Conservation (phyloP, 805 yeast species). For the Limtongia smithiae region DNA sequence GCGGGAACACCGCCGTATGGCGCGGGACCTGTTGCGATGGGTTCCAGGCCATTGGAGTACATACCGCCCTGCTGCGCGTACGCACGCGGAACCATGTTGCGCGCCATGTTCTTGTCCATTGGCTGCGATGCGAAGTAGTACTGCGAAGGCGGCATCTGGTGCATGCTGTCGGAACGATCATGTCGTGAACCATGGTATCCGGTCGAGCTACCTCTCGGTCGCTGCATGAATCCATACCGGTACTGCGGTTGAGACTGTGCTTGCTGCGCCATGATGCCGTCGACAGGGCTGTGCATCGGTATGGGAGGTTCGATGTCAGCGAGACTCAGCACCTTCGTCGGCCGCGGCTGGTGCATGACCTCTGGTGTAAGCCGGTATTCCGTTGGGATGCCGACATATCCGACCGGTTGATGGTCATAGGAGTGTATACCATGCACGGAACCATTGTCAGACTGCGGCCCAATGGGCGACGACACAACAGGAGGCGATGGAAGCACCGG, state of each 20-base stretch:
- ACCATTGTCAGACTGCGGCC: neutral
- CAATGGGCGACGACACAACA: slow-evolving; percentile 7
- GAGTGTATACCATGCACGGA: neutral
- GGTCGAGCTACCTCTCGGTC: slow-evolving; percentile 10
- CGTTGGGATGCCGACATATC: slow-evolving; percentile 1
- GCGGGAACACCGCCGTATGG: slow-evolving; percentile 2
- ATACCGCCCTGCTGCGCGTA: too few relatives aligned
- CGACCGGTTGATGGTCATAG: neutral
- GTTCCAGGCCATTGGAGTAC: slow-evolving; percentile 1
- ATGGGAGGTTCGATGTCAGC: slow-evolving; percentile 23
- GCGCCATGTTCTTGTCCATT: slow-evolving; percentile 10
- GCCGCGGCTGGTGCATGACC: slow-evolving; percentile 28
- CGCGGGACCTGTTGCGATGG: neutral
- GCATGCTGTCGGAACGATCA: neutral
- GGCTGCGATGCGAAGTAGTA: slow-evolving; percentile 3
- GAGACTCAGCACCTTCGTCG: slow-evolving; percentile 23
- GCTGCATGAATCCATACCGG: slow-evolving; percentile 6
- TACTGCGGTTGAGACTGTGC: neutral
- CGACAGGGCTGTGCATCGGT: slow-evolving; percentile 9
- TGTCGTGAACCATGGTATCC: slow-evolving; percentile 8
- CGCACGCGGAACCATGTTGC: slow-evolving; percentile 7
- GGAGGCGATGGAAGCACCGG: neutral
- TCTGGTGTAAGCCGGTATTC: slow-evolving; percentile 22
- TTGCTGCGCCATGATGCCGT: neutral
- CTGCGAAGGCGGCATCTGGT: slow-evolving; percentile 1